phyloP scores from a whole-genome alignment of 768 basidiomycete species.

The Panus rudis region DNA sequence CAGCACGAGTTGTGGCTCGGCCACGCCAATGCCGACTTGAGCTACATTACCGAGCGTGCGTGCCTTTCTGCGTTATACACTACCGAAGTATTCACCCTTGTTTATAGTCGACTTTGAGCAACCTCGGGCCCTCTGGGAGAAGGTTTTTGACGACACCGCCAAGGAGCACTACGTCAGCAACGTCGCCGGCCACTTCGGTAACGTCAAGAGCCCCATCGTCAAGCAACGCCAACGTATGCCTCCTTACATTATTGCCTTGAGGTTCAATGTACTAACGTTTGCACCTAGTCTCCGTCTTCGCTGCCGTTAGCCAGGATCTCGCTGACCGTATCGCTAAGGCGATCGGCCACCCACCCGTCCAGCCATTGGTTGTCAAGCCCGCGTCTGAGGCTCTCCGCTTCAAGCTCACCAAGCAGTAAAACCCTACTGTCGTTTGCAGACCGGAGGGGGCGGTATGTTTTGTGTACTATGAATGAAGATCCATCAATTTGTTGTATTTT shows the following conservation, averaged over 20 bases:
- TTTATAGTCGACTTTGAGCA: constrained; percentile 76
- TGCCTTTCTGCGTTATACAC: constrained; percentile 9
- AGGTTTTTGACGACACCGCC: constrained; percentile 58
- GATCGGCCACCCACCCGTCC: constrained; percentile 50
- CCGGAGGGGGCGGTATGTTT: neutral
- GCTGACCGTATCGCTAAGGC: constrained; percentile 75
- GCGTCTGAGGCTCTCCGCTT: constrained; percentile 52
- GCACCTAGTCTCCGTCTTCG: constrained; percentile 64
- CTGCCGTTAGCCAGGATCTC: constrained; percentile 67
- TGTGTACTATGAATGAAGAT: neutral
- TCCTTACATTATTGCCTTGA: neutral
- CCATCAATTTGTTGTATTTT: neutral
- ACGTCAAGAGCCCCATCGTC: constrained; percentile 54
- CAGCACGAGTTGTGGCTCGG: constrained; percentile 75
- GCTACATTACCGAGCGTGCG: constrained; percentile 76
- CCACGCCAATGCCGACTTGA: constrained; percentile 59
- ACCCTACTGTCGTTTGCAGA: neutral
- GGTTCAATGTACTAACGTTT: neutral
- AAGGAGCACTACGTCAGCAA: constrained; percentile 61
- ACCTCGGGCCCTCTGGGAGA: constrained; percentile 61
- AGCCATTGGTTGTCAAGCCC: constrained; percentile 54
- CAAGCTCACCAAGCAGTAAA: constrained; percentile 26
- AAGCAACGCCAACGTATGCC: constrained; percentile 61
- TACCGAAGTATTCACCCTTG: neutral
- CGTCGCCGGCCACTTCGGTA: constrained; percentile 53